These are phyloP conservation scores for Conticribra guillardii DNA, from an alignment of 108 stramenopile genomes.

Conservation along the genomic window DNA sequence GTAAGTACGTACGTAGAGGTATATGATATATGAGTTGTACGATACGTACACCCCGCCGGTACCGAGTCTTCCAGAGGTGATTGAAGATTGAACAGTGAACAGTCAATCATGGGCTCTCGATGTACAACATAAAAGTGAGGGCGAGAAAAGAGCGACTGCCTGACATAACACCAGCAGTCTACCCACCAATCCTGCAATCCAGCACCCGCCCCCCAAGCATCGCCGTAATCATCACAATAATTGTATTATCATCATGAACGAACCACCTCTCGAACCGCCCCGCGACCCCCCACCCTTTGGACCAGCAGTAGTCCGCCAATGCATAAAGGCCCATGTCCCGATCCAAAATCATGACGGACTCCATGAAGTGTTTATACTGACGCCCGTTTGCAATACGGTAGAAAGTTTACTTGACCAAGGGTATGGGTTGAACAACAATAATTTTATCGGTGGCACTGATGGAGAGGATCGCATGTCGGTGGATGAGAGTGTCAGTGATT, in stretches of 20 bases:
- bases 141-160: too few species aligned
- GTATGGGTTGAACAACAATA: neutral
- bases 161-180: too few species aligned
- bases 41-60: too few species aligned
- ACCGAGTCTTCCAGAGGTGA: too few species aligned
- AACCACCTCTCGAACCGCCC: slow-evolving; percentile 12
- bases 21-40: too few species aligned
- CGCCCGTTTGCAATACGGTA: slow-evolving; percentile 9
- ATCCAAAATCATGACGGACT: slow-evolving; percentile 21
- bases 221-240: too few species aligned
- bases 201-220: too few species aligned
- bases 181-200: too few species aligned
- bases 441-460: neutral
- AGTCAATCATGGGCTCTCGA: too few species aligned
- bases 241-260: slow-evolving; percentile 8
- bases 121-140: too few species aligned
- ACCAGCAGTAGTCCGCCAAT: slow-evolving; percentile 19
- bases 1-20: too few species aligned
- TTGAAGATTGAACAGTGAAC: too few species aligned
- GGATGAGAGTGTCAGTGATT: neutral
- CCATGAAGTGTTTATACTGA: slow-evolving; percentile 21
- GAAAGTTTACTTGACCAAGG: slow-evolving; percentile 10
- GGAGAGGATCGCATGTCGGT: neutral
- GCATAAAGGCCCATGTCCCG: slow-evolving; percentile 23
- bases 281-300: slow-evolving; percentile 9